A percentile compares a stretch with the other conserved stretches of the same genome.
Conservation (phyloP, 257 asterid species). For the Nicotiana otophora region DNA sequence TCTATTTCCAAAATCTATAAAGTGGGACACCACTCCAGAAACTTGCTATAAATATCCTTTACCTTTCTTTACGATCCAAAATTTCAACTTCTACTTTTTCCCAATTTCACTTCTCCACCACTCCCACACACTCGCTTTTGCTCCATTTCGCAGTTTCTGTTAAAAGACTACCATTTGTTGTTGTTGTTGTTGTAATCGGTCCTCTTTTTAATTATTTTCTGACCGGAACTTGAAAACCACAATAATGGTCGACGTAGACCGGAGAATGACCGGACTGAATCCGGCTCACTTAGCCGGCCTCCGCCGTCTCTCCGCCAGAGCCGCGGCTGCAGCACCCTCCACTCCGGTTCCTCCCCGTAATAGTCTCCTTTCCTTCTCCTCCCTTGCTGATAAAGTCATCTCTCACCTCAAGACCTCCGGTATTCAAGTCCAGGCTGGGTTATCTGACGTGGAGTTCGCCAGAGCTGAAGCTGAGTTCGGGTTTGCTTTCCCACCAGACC, state of each 20-base stretch:
- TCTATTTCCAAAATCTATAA: slow-evolving; percentile 23
- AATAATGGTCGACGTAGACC: slow-evolving; percentile 94
- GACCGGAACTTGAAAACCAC: not conserved
- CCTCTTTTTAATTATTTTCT: not conserved
- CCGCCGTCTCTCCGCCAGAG: slow-evolving; percentile 94
- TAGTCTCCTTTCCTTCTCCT: slow-evolving; percentile 71
- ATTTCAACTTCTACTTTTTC: slow-evolving; percentile 24
- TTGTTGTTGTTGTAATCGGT: not conserved
- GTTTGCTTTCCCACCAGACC: slow-evolving; percentile 80
- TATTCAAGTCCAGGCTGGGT: slow-evolving; percentile 58
- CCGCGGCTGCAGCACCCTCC: slow-evolving; percentile 68
- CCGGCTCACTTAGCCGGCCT: slow-evolving; percentile 88
- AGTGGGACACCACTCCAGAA: slow-evolving; percentile 41
- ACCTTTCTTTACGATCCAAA: slow-evolving; percentile 10
- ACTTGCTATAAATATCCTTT: slow-evolving; percentile 40
- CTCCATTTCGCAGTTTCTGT: not conserved
- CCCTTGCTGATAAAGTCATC: slow-evolving; percentile 72
- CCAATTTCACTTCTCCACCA: slow-evolving; percentile 8
- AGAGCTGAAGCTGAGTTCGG: slow-evolving; percentile 92
- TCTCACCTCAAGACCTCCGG: slow-evolving; percentile 53
- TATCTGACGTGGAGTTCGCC: slow-evolving; percentile 73
- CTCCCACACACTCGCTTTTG: not conserved
- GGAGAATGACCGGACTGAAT: slow-evolving; percentile 87
- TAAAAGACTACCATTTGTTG: not conserved
- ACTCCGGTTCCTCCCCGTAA: slow-evolving; percentile 79